These are phyloP conservation scores for Dryas octopetala DNA, from an alignment of 306 rosid species.

Conservation along the genomic window DNA sequence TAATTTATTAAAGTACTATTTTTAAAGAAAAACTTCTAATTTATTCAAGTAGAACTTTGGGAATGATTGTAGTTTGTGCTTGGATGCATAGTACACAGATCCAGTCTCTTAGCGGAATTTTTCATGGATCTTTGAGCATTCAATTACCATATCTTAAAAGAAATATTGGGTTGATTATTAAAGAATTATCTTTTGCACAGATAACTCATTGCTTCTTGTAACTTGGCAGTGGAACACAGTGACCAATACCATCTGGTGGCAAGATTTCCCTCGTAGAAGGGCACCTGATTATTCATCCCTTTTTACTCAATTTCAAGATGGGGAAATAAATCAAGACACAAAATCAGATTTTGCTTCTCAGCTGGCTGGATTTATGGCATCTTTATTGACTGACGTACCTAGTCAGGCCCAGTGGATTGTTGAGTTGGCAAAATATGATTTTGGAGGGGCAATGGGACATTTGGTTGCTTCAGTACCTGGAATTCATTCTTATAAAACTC, in stretches of 20 bases:
- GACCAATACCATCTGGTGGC: constrained; percentile 91
- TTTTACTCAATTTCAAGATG: constrained; percentile 43
- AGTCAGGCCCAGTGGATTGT: constrained; percentile 69
- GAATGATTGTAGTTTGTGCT: neutral
- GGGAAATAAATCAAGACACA: constrained; percentile 32
- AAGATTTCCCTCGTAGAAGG: constrained; percentile 62
- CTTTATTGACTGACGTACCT: constrained; percentile 66
- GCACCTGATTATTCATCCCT: constrained; percentile 55
- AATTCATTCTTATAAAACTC: constrained; percentile 54
- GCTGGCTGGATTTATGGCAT: constrained; percentile 84
- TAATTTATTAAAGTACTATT: too few relatives aligned
- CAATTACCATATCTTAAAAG: too few relatives aligned
- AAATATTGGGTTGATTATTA: too few relatives aligned
- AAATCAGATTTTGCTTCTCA: constrained; percentile 70
- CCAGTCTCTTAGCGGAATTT: too few relatives aligned
- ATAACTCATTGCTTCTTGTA: constrained; percentile 22
- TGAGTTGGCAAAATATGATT: constrained; percentile 71
- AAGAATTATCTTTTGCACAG: neutral
- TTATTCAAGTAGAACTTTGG: neutral
- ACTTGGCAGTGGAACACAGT: constrained; percentile 63
- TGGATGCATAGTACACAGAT: too few relatives aligned
- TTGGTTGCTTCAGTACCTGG: constrained; percentile 80
- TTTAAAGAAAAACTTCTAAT: neutral
- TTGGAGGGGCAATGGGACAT: constrained; percentile 64
- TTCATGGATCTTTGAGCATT: too few relatives aligned